Conservation (phyloP, 495 filamentous ascomycete genomes). For the Penicillium atrosanguineum region DNA sequence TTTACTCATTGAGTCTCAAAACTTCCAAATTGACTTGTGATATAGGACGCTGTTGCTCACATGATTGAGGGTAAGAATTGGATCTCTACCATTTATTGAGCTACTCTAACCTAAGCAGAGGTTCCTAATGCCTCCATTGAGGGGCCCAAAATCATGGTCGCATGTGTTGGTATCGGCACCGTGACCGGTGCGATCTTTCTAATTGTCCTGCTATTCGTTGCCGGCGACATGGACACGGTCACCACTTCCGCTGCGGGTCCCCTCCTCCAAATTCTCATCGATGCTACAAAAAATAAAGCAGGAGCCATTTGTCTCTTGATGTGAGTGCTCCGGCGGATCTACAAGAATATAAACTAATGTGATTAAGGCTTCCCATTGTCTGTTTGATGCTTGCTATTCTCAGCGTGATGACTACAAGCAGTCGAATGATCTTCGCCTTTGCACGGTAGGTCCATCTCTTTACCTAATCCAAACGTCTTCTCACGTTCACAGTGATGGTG, state of each 20-base stretch:
- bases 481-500: slow-evolving; percentile 52
- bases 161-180: slow-evolving; percentile 63
- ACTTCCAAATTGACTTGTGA: neutral
- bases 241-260: slow-evolving; percentile 60
- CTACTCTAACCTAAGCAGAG: slow-evolving; percentile 34
- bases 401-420: slow-evolving; percentile 69
- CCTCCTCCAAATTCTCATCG: slow-evolving; percentile 64
- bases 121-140: slow-evolving; percentile 61
- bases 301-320: slow-evolving; percentile 65
- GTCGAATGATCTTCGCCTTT: slow-evolving; percentile 73
- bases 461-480: neutral
- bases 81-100: neutral
- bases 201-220: slow-evolving; percentile 59
- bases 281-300: slow-evolving; percentile 60
- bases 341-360: slow-evolving; percentile 1
- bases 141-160: slow-evolving; percentile 70
- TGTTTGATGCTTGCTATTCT: slow-evolving; percentile 68
- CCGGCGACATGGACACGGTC: slow-evolving; percentile 52
- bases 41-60: slow-evolving; percentile 48
- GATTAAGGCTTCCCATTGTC: slow-evolving; percentile 54
- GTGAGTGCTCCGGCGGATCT: slow-evolving; percentile 27
- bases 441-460: slow-evolving; percentile 33
- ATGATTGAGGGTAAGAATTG: slow-evolving; percentile 37
- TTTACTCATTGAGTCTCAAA: neutral
- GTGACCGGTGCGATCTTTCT: slow-evolving; percentile 67